A percentile compares a stretch with the other conserved stretches of the same genome.
phyloP scores from a whole-genome alignment of 176 grass and related monocot species.

The Areca catechu region DNA sequence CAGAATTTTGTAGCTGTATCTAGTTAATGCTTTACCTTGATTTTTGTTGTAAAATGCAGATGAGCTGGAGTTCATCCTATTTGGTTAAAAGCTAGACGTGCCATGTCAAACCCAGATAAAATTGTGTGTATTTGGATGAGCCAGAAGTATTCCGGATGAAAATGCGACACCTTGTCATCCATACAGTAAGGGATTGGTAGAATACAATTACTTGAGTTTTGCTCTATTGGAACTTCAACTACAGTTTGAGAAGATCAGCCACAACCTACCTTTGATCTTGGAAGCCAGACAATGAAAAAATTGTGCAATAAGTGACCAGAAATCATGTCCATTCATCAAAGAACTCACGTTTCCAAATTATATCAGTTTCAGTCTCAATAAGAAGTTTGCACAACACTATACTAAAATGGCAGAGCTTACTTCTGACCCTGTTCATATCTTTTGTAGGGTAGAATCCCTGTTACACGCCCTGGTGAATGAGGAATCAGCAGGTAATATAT shows the following conservation, averaged over 20 bases:
- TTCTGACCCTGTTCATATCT: slow-evolving; percentile 14
- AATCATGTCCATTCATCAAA: neutral
- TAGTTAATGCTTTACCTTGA: too few species aligned
- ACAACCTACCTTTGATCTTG: neutral
- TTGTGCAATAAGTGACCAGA: neutral
- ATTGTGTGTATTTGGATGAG: neutral
- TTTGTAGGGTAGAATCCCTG: neutral
- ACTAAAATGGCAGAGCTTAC: slow-evolving; percentile 2
- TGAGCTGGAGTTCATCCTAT: too few species aligned
- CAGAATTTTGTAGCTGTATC: too few species aligned
- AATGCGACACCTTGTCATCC: neutral
- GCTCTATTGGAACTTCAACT: neutral
- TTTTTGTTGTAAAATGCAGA: too few species aligned
- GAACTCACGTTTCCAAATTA: neutral
- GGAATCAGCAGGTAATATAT: slow-evolving; percentile 49
- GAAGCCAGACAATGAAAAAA: neutral
- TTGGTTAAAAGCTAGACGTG: too few species aligned
- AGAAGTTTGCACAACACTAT: slow-evolving; percentile 1
- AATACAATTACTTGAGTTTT: neutral
- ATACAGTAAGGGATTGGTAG: neutral
- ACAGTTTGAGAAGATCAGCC: slow-evolving; percentile 1
- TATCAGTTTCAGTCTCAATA: slow-evolving; percentile 4
- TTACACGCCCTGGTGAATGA: slow-evolving; percentile 26
- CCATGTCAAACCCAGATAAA: slow-evolving; percentile 1
- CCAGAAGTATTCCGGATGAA: neutral